phyloP scores from a whole-genome alignment of 176 grass and related monocot species.

The Metroxylon sagu region DNA sequence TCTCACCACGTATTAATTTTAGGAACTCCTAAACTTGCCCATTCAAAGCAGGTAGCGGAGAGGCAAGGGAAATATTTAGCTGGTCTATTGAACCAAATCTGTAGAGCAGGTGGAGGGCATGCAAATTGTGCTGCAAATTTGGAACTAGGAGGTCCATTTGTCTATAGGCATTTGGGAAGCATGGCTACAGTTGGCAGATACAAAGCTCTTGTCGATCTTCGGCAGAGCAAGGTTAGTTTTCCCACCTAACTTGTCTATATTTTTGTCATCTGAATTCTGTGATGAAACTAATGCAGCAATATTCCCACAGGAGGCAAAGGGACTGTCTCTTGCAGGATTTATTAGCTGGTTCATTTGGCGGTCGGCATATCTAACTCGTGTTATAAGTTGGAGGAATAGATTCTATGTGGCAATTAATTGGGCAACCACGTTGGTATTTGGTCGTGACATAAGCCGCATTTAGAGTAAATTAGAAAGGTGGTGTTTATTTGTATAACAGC shows the following conservation, averaged over 20 bases:
- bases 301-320: slow-evolving; percentile 60
- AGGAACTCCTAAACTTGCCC: too few species aligned
- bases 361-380: slow-evolving; percentile 81
- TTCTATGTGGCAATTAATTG: slow-evolving; percentile 92
- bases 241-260: neutral
- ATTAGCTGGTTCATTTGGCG: slow-evolving; percentile 88
- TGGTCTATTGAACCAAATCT: slow-evolving; percentile 39
- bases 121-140: slow-evolving; percentile 39
- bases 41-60: slow-evolving; percentile 62
- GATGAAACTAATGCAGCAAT: slow-evolving; percentile 4
- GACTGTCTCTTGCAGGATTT: slow-evolving; percentile 86
- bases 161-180: slow-evolving; percentile 86
- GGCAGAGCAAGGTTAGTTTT: slow-evolving; percentile 70
- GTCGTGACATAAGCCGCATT: slow-evolving; percentile 82
- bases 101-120: slow-evolving; percentile 65
- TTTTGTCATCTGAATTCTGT: neutral
- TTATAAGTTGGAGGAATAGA: slow-evolving; percentile 95
- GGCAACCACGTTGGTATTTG: slow-evolving; percentile 86
- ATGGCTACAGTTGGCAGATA: slow-evolving; percentile 94
- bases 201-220: slow-evolving; percentile 89
- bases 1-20: too few species aligned
- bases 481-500: too few species aligned
- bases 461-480: slow-evolving; percentile 16
- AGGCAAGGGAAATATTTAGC: slow-evolving; percentile 81
- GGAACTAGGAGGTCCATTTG: slow-evolving; percentile 65